phyloP scores from a whole-genome alignment of 441 rosid species.

The Populus trichocarpa region DNA sequence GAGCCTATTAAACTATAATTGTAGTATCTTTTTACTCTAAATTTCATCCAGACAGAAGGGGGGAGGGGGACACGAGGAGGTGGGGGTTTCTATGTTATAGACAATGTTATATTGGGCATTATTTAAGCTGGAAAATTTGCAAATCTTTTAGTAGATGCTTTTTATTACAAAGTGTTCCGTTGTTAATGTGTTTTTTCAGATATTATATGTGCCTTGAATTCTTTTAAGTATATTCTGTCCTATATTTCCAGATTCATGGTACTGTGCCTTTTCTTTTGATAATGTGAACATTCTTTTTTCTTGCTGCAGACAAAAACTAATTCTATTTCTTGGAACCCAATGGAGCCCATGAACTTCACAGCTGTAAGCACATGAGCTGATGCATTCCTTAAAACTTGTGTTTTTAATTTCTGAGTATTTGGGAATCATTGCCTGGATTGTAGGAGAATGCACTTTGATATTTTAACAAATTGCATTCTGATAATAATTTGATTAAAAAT shows the following conservation, averaged over 20 bases:
- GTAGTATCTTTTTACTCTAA: neutral
- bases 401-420: neutral
- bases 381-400: neutral
- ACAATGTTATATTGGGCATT: neutral
- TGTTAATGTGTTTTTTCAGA: neutral
- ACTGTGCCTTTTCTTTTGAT: neutral
- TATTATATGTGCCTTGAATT: neutral
- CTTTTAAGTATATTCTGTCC: neutral
- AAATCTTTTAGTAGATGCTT: neutral
- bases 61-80: neutral
- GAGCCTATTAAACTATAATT: neutral
- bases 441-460: neutral
- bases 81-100: too few species aligned
- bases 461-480: neutral
- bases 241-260: neutral
- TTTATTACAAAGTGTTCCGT: neutral
- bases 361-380: constrained; percentile 57
- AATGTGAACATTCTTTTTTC: constrained; percentile 1
- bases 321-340: constrained; percentile 95
- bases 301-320: constrained; percentile 76
- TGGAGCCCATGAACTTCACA: constrained; percentile 98
- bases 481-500: neutral
- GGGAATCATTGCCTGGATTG: neutral
- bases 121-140: neutral
- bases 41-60: neutral